These are phyloP conservation scores for Colletotrichum salicis DNA, from an alignment of 2,329 filamentous ascomycete genomes.

Conservation along the genomic window DNA sequence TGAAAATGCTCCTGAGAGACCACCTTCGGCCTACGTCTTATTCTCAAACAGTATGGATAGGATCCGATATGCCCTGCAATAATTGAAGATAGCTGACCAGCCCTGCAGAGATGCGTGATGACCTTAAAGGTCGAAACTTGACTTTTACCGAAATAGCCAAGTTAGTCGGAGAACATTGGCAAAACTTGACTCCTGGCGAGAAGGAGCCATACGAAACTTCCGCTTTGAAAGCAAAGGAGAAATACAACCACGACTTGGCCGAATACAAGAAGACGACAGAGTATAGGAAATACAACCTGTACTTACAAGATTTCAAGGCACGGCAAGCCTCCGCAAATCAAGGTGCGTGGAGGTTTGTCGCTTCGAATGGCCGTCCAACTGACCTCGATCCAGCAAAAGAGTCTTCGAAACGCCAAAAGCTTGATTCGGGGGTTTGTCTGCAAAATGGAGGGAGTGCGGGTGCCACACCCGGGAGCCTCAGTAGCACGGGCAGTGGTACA, in stretches of 20 bases:
- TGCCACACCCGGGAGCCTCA: slow-evolving; percentile 50
- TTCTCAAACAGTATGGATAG: slow-evolving; percentile 80
- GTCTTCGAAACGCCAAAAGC: slow-evolving; percentile 59
- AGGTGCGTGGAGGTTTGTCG: slow-evolving; percentile 53
- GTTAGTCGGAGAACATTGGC: slow-evolving; percentile 84
- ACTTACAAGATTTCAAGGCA: slow-evolving; percentile 81
- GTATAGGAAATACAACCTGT: slow-evolving; percentile 75
- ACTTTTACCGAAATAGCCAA: slow-evolving; percentile 88
- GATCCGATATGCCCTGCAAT: neutral
- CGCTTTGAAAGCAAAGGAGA: slow-evolving; percentile 79
- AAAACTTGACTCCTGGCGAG: slow-evolving; percentile 72
- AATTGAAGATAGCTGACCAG: slow-evolving; percentile 4
- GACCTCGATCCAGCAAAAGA: slow-evolving; percentile 54
- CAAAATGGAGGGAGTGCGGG: slow-evolving; percentile 54
- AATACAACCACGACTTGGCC: slow-evolving; percentile 76
- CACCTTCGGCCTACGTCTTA: slow-evolving; percentile 84
- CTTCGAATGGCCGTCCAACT: neutral
- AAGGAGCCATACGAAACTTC: slow-evolving; percentile 79
- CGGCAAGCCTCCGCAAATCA: slow-evolving; percentile 70
- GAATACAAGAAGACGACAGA: slow-evolving; percentile 82
- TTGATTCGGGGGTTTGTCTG: slow-evolving; percentile 50
- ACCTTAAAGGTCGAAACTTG: slow-evolving; percentile 78
- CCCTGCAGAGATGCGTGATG: slow-evolving; percentile 75
- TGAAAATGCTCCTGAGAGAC: slow-evolving; percentile 81
- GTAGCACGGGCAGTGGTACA: slow-evolving; percentile 57